Conservation (phyloP, 2,329 filamentous ascomycete genomes). For the Fusarium concolor region DNA sequence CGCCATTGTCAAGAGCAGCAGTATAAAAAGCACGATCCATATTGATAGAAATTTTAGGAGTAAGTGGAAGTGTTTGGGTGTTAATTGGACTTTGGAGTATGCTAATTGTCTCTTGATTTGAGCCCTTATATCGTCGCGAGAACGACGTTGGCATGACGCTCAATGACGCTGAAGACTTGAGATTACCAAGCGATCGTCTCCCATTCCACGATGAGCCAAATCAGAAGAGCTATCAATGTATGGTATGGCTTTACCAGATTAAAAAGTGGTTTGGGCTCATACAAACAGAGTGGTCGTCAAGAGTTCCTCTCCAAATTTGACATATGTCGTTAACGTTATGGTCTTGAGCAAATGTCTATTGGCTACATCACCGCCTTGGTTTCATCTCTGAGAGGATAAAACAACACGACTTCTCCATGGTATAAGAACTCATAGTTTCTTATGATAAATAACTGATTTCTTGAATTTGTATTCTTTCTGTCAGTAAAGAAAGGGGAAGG, state of each 20-base stretch:
- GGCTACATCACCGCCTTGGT: too few relatives aligned
- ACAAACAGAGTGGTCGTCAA: too few relatives aligned
- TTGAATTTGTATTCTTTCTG: background rate
- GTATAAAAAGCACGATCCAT: conserved; percentile 19
- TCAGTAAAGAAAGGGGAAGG: background rate
- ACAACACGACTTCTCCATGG: too few relatives aligned
- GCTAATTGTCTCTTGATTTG: too few relatives aligned
- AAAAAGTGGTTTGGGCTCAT: too few relatives aligned
- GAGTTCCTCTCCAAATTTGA: too few relatives aligned
- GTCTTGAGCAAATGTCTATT: too few relatives aligned
- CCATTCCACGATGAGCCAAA: background rate
- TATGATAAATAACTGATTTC: background rate
- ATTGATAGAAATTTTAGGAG: background rate
- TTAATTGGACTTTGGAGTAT: too few relatives aligned
- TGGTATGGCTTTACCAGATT: background rate
- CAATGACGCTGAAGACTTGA: conserved; percentile 24
- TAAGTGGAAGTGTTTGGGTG: background rate
- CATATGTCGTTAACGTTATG: too few relatives aligned
- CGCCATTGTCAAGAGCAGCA: conserved; percentile 2
- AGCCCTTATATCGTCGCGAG: background rate
- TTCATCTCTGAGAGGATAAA: too few relatives aligned
- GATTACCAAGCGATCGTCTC: conserved; percentile 13
- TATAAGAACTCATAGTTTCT: too few relatives aligned
- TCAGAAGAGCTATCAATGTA: too few relatives aligned
- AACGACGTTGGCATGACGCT: conserved; percentile 14